Conservation (phyloP, 805 yeast species). For the Kodamaea kaohsiungensis region DNA sequence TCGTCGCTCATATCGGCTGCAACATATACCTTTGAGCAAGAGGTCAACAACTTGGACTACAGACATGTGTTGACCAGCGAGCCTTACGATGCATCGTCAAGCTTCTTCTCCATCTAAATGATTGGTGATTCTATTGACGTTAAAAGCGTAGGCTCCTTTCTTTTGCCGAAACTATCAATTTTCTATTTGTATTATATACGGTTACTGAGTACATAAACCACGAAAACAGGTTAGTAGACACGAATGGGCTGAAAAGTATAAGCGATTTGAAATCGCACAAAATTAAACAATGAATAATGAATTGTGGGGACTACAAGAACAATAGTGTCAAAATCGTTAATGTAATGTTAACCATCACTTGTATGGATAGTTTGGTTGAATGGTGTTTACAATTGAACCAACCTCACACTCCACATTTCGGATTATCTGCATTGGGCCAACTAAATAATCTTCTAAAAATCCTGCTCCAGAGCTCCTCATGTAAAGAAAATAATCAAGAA, state of each 20-base stretch:
- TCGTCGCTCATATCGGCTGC: background rate
- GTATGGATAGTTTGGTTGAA: no score
- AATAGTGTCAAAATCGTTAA: background rate
- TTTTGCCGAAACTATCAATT: background rate
- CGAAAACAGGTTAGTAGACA: background rate
- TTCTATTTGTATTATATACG: background rate
- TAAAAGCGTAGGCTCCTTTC: background rate
- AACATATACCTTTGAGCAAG: slow-evolving; percentile 4
- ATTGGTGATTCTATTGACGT: background rate
- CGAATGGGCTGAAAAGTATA: background rate
- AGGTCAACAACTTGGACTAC: slow-evolving; percentile 9
- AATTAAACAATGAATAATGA: background rate
- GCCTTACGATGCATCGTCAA: background rate
- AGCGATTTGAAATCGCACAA: background rate
- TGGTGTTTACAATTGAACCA: no score
- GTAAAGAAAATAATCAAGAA: background rate
- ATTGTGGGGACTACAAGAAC: background rate
- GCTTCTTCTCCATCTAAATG: background rate
- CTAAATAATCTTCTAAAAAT: no score
- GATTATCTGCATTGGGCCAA: background rate
- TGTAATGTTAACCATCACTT: background rate
- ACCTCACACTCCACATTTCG: background rate
- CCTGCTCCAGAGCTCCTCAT: background rate
- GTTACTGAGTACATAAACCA: background rate
- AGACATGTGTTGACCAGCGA: slow-evolving; percentile 4